Conservation (phyloP, 768 basidiomycete genomes). For the Collybia mongolica region DNA sequence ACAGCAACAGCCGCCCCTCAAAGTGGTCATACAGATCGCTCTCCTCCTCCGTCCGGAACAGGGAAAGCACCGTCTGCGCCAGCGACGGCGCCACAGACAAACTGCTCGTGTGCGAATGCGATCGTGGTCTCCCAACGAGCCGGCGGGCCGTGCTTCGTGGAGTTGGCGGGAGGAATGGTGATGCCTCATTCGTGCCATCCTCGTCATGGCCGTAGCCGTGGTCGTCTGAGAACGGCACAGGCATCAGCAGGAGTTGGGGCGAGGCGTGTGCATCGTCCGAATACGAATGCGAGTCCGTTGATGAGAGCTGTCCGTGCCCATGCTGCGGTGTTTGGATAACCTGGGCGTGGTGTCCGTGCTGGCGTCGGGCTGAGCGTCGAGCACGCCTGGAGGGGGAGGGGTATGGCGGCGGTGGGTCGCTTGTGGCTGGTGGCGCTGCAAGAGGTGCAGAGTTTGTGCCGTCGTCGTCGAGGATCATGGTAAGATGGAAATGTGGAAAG, state of each 20-base stretch:
- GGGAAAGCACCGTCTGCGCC: conserved; percentile 65
- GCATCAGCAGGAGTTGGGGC: conserved; percentile 15
- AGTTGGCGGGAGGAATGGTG: conserved; percentile 42
- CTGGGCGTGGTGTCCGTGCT: too few species aligned
- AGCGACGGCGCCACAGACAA: conserved; percentile 62
- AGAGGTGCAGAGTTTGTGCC: too few species aligned
- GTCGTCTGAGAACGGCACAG: conserved; percentile 14
- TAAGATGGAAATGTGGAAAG: too few species aligned
- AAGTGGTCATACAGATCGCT: conserved; percentile 31
- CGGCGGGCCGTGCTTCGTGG: conserved; percentile 20
- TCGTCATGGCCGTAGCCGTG: conserved; percentile 14
- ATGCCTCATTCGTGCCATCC: conserved; percentile 37
- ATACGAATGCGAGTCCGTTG: conserved; percentile 33
- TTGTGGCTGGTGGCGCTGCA: conserved; percentile 6
- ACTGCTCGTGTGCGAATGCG: conserved; percentile 56
- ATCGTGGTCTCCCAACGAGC: conserved; percentile 40
- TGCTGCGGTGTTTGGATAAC: conserved; percentile 22
- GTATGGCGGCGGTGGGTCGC: conserved; percentile 74
- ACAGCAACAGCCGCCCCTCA: conserved; percentile 12
- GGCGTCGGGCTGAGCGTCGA: conserved; percentile 23
- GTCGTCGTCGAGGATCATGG: too few species aligned
- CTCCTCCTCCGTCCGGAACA: conserved; percentile 55
- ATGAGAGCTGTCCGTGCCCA: conserved; percentile 23
- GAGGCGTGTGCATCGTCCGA: conserved; percentile 28
- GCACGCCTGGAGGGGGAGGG: conserved; percentile 47